phyloP scores from a whole-genome alignment of 805 yeast genomes.

The Candida pseudofarinosa region DNA sequence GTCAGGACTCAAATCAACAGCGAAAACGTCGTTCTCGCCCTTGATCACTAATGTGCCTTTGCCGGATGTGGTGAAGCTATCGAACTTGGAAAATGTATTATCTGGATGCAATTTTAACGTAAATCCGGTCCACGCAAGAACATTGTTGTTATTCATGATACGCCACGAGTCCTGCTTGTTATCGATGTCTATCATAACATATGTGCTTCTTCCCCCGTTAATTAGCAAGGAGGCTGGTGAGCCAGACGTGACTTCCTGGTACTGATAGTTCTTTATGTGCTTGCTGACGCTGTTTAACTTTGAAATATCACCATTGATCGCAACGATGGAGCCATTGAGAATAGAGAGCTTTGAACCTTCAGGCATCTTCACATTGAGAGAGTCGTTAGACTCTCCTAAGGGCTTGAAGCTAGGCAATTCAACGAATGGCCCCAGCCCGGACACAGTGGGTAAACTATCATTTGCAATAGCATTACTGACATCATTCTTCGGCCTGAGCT shows the following conservation, averaged over 20 bases:
- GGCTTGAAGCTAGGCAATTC: conserved; percentile 41
- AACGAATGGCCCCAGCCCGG: conserved; percentile 45
- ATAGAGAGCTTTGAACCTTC: conserved; percentile 35
- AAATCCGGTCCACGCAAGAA: conserved; percentile 49
- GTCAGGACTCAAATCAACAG: conserved; percentile 26
- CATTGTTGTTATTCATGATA: conserved; percentile 28
- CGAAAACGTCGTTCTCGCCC: conserved; percentile 37
- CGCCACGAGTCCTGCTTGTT: conserved; percentile 41
- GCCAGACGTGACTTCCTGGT: conserved; percentile 11
- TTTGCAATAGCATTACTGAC: conserved; percentile 8
- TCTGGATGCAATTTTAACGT: conserved; percentile 20
- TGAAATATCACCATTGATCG: conserved; percentile 40
- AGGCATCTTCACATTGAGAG: conserved; percentile 44
- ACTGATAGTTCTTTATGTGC: conserved; percentile 6
- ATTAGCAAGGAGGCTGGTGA: conserved; percentile 19
- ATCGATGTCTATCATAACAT: conserved; percentile 33
- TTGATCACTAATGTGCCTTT: conserved; percentile 38
- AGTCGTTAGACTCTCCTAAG: conserved; percentile 33
- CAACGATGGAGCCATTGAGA: conserved; percentile 37
- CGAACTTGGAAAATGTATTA: conserved; percentile 15
- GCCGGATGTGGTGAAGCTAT: conserved; percentile 28
- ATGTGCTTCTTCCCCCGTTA: conserved; percentile 35
- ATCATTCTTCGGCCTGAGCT: conserved; percentile 1
- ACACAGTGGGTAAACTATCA: conserved; percentile 25
- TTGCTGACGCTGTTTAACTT: conserved; percentile 15